Evolutionary conservation across 2,329 filamentous ascomycete genomes (phyloP), one percentile per base, ranked within the genome.

Genomic region (Aureobasidium sp.): DNA sequence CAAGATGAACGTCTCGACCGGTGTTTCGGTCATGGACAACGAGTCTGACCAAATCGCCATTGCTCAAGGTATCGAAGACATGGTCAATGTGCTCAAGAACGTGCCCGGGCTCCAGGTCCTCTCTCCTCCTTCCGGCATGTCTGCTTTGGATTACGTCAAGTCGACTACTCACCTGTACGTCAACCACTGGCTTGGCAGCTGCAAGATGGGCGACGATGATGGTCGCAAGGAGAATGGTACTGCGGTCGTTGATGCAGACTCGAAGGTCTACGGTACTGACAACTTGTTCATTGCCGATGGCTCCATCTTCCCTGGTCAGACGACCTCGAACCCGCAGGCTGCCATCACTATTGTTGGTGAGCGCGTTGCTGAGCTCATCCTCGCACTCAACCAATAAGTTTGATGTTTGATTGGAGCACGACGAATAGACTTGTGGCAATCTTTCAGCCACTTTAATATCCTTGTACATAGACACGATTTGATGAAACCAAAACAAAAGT

Each of bases 311-410:
- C 63, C 63, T 42, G 63, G 60, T 3, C 60, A 58, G 37, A 63
- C 61, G 0, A 63, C 63, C 2, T 60, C 61, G 11, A 65, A 65
- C 44, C 87, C 87, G 1, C 82, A 84, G 52, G 81, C 84, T 1
- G 81, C 84, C 42, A 83, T 88, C 67, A 84, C 88, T 70, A 78
- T 85, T 39, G 84, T 81, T 20, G 82, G 85, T 20, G 87, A 89
- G 76, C 79, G 81, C 45, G 85, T 85, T 9, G 80, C 80, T 5
- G 77, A 78, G 66, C 80, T 74, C 66, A 82, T 82, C 64, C 67
- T 83, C 20, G 78, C 77, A 20, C 67, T 81, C 49, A 36, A 47
- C 44, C 29, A 25, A 22, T 57, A 57, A 27, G 36, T 11, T 14
- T 25, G 22, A 14, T 31, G 14, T 31, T 22, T 20, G 39, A 56